Percentiles rank a stretch among this genome's conserved stretches.
Evolutionary conservation across 768 basidiomycete genomes (phyloP).

Genomic region (Candolleomyces efflorescens): DNA sequence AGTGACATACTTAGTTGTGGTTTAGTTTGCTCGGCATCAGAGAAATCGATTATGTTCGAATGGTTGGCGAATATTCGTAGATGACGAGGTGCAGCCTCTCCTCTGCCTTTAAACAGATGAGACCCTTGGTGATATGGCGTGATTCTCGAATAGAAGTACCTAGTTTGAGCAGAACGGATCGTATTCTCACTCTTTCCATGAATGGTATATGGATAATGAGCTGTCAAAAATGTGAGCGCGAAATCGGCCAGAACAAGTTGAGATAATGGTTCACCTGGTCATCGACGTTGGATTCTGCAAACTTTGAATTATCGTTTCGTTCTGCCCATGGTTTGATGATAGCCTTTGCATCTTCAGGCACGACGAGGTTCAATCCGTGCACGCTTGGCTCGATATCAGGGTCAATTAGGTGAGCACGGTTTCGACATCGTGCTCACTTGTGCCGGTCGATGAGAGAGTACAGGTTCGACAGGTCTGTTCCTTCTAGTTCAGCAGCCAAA

Average conservation of each 20-base stretch:
- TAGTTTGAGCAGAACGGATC: constrained; percentile 71
- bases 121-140: constrained; percentile 2
- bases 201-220: constrained; percentile 82
- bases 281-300: constrained; percentile 76
- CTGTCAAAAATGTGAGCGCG: constrained; percentile 30
- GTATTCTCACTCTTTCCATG: constrained; percentile 69
- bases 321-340: constrained; percentile 82
- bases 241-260: constrained; percentile 7
- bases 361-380: constrained; percentile 71
- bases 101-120: constrained; percentile 48
- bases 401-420: constrained; percentile 12
- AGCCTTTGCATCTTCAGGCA: constrained; percentile 76
- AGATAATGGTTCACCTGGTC: constrained; percentile 55
- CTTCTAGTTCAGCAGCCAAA: constrained; percentile 39
- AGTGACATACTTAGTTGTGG: constrained; percentile 71
- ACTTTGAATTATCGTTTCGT: constrained; percentile 61
- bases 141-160: constrained; percentile 35
- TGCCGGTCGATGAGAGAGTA: constrained; percentile 60
- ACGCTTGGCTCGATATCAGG: constrained; percentile 48
- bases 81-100: constrained; percentile 71
- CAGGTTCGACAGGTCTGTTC: constrained; percentile 50
- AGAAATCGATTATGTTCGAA: constrained; percentile 72
- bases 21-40: constrained; percentile 61
- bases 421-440: constrained; percentile 44
- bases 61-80: constrained; percentile 74